Evolutionary conservation across 306 rosid species (phyloP).

Genomic region (Castanopsis chinensis): DNA sequence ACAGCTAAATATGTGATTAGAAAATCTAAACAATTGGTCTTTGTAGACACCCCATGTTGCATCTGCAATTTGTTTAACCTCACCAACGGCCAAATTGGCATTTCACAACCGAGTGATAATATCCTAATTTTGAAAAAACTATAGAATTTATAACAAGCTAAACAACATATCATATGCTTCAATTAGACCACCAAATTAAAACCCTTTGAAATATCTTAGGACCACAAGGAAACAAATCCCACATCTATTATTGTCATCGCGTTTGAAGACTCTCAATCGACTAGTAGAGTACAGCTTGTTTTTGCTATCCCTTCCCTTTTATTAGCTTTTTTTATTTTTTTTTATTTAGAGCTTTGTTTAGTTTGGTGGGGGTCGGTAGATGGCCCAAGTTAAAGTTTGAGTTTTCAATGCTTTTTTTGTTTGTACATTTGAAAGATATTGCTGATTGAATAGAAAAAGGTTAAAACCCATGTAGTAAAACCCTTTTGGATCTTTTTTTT

Average conservation of each 20-base stretch:
- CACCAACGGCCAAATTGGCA: too few relatives aligned
- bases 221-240: too few relatives aligned
- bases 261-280: slow-evolving; percentile 22
- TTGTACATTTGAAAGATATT: background rate
- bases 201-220: too few relatives aligned
- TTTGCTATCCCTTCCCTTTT: slow-evolving; percentile 14
- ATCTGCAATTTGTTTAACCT: too few relatives aligned
- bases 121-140: too few relatives aligned
- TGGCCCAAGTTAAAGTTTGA: slow-evolving; percentile 13
- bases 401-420: background rate
- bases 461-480: slow-evolving; percentile 10
- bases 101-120: too few relatives aligned
- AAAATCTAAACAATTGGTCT: too few relatives aligned
- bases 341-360: background rate
- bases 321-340: background rate
- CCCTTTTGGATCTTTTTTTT: slow-evolving; percentile 12
- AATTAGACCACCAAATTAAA: too few relatives aligned
- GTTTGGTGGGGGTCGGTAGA: slow-evolving; percentile 9
- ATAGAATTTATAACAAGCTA: too few relatives aligned
- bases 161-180: too few relatives aligned
- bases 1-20: too few relatives aligned
- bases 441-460: background rate
- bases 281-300: slow-evolving; percentile 5
- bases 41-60: too few relatives aligned
- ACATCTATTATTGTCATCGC: slow-evolving; percentile 7